Evolutionary conservation across 495 filamentous ascomycete species (phyloP), one percentile per base, ranked within the genome.

Genomic region (Penicillium simplicissimum): DNA sequence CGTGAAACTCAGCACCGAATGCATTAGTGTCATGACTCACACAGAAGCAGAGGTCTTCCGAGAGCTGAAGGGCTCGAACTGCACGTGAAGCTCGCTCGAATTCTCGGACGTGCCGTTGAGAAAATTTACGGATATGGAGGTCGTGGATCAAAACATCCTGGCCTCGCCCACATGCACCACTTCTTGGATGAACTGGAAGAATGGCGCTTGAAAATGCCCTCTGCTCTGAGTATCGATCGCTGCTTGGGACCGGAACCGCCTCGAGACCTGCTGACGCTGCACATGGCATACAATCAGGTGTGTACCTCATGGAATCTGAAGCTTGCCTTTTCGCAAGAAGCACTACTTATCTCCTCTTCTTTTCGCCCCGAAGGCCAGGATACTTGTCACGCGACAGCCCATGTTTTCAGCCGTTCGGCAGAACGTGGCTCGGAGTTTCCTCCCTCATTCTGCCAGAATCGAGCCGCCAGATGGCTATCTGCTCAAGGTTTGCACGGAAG

Each of bases 241-340:
- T 48, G 37, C 38, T 52, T 34, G 25, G 56, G 49, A 79, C 55
- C 71, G 72, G 13, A 71, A 69, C 15, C 42, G 57, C 17, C 67
- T 65, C 54, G 52, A 14, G 52, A 55, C 8, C n/a, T 55, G 9
- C 13, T 35, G 0, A 42, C 65, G n/a, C 63, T 80, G 43, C 77
- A 80, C 58, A 75, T 80, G 73, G 47, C 60, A n/a, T 74, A 75
- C 61, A 75, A 80, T 51, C 76, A 79, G 66, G 75, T 74, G 58
- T 55, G 55, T 47, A 9, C 23, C 25, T 37, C 36, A 9, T 11
- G 31, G 11, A 36, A 11, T 2, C 37, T 42, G 25, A 9, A 38
- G 38, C 7, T 19, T 6, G 38, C 14, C 5, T 9, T 19, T 43
- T 15, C 5, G 7, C 38, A 43, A 43, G 17, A 28, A 25, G 23